A percentile compares a stretch with the other conserved stretches of the same genome.
These are phyloP conservation scores for Quercus dentata DNA, from an alignment of 306 rosid species.

Conservation along the genomic window DNA sequence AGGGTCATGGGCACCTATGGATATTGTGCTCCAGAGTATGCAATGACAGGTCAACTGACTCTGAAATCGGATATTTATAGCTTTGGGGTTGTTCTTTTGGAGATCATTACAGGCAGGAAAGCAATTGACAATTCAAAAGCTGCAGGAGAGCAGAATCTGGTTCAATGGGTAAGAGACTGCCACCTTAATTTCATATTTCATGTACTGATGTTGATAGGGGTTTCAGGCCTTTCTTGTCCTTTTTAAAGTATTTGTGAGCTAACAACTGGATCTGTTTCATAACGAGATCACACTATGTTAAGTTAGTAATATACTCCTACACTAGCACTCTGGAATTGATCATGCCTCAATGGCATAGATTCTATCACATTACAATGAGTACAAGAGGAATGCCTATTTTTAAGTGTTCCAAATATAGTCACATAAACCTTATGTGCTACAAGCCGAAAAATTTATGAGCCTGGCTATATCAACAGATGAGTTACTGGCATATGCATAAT, in stretches of 20 bases:
- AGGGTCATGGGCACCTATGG: constrained; percentile 97
- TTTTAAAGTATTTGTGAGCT: not conserved
- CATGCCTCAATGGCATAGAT: not conserved
- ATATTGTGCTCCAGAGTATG: constrained; percentile 96
- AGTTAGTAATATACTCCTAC: not conserved
- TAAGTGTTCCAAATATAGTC: not conserved
- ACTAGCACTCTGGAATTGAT: not conserved
- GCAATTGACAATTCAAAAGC: constrained; percentile 77
- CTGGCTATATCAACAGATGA: not conserved
- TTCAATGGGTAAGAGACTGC: constrained; percentile 75
- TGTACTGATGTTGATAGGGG: not conserved
- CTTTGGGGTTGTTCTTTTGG: constrained; percentile 92
- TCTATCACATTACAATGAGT: not conserved
- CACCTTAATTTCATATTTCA: not conserved
- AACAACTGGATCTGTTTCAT: not conserved
- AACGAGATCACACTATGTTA: not conserved
- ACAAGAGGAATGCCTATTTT: not conserved
- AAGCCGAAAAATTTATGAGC: not conserved
- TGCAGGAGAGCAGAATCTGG: constrained; percentile 86
- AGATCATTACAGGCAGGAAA: constrained; percentile 89
- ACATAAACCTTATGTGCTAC: not conserved
- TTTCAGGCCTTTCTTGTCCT: not conserved
- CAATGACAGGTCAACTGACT: constrained; percentile 87
- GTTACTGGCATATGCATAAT: not conserved
- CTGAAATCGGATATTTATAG: constrained; percentile 91